Evolutionary conservation across 2,329 filamentous ascomycete genomes (phyloP).

Genomic region (Stemphylium lycopersici): DNA sequence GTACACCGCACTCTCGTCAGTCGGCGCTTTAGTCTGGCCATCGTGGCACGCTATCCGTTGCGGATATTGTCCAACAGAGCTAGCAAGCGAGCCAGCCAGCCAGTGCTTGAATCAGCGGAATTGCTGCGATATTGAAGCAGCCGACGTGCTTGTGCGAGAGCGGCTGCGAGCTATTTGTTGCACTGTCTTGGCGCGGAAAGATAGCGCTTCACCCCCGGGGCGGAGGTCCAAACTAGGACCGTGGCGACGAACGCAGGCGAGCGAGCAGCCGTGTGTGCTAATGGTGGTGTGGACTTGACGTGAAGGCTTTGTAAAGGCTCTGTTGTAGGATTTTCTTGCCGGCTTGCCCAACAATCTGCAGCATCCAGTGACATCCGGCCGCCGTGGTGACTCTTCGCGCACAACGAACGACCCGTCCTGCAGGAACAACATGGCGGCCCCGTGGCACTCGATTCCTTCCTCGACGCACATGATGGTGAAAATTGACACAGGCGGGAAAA

Average conservation of each 20-base stretch:
- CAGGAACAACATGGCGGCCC: background rate
- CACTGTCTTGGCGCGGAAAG: constrained; percentile 18
- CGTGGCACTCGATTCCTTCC: constrained; percentile 1
- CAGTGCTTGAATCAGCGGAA: constrained; percentile 6
- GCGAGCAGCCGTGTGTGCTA: background rate
- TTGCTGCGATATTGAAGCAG: background rate
- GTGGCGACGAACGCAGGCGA: background rate
- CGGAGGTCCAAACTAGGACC: background rate
- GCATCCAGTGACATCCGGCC: background rate
- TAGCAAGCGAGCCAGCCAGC: background rate
- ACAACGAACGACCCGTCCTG: background rate
- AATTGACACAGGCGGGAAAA: constrained; percentile 15
- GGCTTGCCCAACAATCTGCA: constrained; percentile 3
- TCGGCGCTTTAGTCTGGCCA: background rate
- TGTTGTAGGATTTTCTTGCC: background rate
- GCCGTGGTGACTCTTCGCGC: background rate
- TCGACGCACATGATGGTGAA: constrained; percentile 3
- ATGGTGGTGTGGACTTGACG: background rate
- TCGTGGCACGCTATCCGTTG: constrained; percentile 12
- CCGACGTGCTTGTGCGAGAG: constrained; percentile 24
- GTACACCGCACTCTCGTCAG: constrained; percentile 2
- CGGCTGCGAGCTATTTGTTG: constrained; percentile 7
- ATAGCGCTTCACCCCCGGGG: too few relatives aligned
- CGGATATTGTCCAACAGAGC: constrained; percentile 8
- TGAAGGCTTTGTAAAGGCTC: constrained; percentile 12